Conservation (phyloP, 2,329 filamentous ascomycete genomes). For the Rhynchosporium graminicola region DNA sequence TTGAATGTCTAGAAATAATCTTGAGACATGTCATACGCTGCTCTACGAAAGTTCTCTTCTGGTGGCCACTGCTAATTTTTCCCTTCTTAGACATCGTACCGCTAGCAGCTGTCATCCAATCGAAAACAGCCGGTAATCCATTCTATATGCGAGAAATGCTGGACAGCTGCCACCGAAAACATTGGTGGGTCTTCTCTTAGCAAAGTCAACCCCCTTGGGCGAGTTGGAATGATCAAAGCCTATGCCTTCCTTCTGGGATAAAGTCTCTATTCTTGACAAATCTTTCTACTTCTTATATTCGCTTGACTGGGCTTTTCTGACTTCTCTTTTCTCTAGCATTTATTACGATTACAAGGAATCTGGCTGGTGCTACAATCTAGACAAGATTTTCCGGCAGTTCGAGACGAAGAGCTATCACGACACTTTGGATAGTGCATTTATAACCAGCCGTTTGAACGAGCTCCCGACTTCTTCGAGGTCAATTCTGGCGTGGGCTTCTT, state of each 20-base stretch:
- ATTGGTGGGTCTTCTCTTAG: constrained; percentile 49
- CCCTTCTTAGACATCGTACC: constrained; percentile 58
- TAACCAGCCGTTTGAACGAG: constrained; percentile 75
- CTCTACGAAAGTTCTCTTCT: too few species aligned
- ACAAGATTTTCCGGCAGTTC: constrained; percentile 84
- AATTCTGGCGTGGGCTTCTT: constrained; percentile 82
- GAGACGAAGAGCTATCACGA: constrained; percentile 76
- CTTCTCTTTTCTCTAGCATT: constrained; percentile 46
- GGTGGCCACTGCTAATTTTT: too few species aligned
- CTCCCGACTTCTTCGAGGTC: constrained; percentile 72
- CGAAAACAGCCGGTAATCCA: constrained; percentile 72
- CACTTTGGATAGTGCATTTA: constrained; percentile 79
- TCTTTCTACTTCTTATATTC: too few species aligned
- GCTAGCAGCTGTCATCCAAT: constrained; percentile 81
- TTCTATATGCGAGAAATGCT: constrained; percentile 93
- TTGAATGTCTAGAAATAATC: too few species aligned
- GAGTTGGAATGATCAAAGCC: too few species aligned
- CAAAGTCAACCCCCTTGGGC: too few species aligned
- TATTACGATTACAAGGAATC: constrained; percentile 87
- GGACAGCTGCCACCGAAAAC: constrained; percentile 80
- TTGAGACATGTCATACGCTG: too few species aligned
- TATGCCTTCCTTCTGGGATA: too few species aligned
- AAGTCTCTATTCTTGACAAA: too few species aligned
- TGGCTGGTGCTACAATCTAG: constrained; percentile 82
- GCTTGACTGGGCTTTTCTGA: too few species aligned